phyloP scores from a whole-genome alignment of 2,329 filamentous ascomycete species.

The Zelopaecilomyces penicillatus region DNA sequence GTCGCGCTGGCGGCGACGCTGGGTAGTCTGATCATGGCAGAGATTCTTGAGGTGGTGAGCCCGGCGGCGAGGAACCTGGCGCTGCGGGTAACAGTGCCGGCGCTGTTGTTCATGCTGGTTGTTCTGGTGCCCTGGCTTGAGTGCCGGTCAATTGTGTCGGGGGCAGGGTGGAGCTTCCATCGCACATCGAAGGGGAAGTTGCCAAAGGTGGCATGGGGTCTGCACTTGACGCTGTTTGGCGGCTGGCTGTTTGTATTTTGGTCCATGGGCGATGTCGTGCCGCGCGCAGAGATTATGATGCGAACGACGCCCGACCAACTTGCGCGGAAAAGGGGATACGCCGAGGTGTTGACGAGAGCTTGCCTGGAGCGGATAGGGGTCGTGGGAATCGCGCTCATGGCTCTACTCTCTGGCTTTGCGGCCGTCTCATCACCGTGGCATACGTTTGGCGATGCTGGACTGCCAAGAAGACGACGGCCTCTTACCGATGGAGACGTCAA shows the following conservation, averaged over 20 bases:
- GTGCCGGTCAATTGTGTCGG: slow-evolving; percentile 55
- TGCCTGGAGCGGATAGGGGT: slow-evolving; percentile 67
- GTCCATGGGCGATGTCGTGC: slow-evolving; percentile 60
- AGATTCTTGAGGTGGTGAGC: slow-evolving; percentile 70
- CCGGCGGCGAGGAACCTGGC: slow-evolving; percentile 58
- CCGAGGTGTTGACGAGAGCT: slow-evolving; percentile 37
- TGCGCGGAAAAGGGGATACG: not conserved
- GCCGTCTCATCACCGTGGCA: slow-evolving; percentile 86
- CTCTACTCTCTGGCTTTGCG: slow-evolving; percentile 78
- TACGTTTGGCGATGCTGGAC: slow-evolving; percentile 56
- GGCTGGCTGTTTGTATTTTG: slow-evolving; percentile 69
- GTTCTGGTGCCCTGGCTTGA: slow-evolving; percentile 72
- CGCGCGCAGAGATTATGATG: slow-evolving; percentile 19
- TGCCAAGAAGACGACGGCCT: slow-evolving; percentile 40
- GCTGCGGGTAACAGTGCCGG: slow-evolving; percentile 60
- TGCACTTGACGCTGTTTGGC: slow-evolving; percentile 55
- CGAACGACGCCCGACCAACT: slow-evolving; percentile 9
- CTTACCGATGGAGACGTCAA: slow-evolving; percentile 67
- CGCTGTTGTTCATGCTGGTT: slow-evolving; percentile 63
- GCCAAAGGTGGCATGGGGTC: slow-evolving; percentile 53
- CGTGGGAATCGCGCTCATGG: slow-evolving; percentile 80
- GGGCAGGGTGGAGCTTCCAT: slow-evolving; percentile 54
- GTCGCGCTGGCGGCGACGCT: slow-evolving; percentile 70
- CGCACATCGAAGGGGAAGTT: slow-evolving; percentile 46
- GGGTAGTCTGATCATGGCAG: slow-evolving; percentile 72